Percentiles rank a stretch among this genome's conserved stretches.
Evolutionary conservation across 1,139 yeast genomes (phyloP).

Genomic region (Geotrichum phurueaensis): DNA sequence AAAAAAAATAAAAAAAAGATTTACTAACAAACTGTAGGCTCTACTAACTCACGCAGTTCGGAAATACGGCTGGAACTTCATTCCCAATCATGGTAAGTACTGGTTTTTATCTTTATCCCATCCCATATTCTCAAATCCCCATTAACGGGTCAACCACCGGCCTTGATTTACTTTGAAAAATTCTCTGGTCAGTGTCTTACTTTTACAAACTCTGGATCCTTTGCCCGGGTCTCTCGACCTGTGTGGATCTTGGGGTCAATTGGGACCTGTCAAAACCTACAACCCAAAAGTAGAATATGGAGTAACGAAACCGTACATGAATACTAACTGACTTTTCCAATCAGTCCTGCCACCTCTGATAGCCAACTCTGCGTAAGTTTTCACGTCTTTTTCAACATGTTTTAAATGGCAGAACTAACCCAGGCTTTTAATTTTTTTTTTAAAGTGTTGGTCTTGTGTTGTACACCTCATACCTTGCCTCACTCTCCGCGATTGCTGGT

Average conservation of each 20-base stretch:
- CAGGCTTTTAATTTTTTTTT: neutral
- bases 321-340: neutral
- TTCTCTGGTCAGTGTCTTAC: slow-evolving; percentile 25
- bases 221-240: neutral
- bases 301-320: neutral
- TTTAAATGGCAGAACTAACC: neutral
- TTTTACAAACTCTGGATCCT: neutral
- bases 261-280: neutral
- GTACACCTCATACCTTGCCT: slow-evolving; percentile 69
- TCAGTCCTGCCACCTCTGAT: slow-evolving; percentile 71
- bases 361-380: slow-evolving; percentile 60
- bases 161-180: slow-evolving; percentile 46
- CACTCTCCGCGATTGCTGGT: slow-evolving; percentile 28
- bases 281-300: neutral
- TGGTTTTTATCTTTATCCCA: neutral
- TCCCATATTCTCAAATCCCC: slow-evolving; percentile 37
- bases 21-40: slow-evolving; percentile 40
- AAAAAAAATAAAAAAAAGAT: neutral
- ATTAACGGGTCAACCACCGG: slow-evolving; percentile 41
- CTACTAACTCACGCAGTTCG: slow-evolving; percentile 63
- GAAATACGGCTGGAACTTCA: slow-evolving; percentile 79
- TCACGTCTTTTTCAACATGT: neutral
- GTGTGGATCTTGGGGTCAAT: neutral
- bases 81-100: slow-evolving; percentile 57
- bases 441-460: slow-evolving; percentile 64